Percentiles rank a stretch among this genome's conserved stretches.
These are phyloP conservation scores for Arthrobotrys sphaeroides DNA, from an alignment of 2,329 filamentous ascomycete species.

Conservation along the genomic window DNA sequence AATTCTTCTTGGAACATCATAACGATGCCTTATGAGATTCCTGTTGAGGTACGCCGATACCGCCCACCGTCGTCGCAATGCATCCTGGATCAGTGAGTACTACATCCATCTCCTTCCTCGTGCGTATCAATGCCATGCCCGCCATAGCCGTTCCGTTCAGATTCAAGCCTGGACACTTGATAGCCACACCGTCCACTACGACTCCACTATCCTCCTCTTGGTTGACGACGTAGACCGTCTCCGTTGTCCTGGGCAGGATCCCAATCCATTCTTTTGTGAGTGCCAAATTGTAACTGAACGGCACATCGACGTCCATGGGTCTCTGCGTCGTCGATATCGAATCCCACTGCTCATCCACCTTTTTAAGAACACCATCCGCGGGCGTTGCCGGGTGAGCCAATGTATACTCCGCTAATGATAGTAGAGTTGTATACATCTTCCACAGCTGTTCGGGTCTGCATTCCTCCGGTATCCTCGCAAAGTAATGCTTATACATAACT, in stretches of 20 bases:
- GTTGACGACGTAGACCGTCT: constrained; percentile 46
- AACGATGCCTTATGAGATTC: not conserved
- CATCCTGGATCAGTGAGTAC: constrained; percentile 3
- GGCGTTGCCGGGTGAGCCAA: constrained; percentile 17
- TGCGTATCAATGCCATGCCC: constrained; percentile 44
- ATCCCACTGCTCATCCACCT: constrained; percentile 18
- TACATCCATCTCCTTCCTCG: constrained; percentile 42
- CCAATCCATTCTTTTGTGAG: constrained; percentile 53
- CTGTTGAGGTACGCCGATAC: constrained; percentile 33
- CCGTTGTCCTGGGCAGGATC: constrained; percentile 50
- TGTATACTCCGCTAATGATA: constrained; percentile 38
- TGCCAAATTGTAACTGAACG: constrained; percentile 53
- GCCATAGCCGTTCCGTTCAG: constrained; percentile 47
- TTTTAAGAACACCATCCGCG: not conserved
- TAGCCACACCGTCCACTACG: constrained; percentile 25
- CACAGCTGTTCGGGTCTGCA: constrained; percentile 25
- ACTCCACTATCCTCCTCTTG: constrained; percentile 25
- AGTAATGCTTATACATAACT: constrained; percentile 54
- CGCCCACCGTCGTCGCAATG: constrained; percentile 22
- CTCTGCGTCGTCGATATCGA: not conserved
- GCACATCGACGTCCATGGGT: constrained; percentile 18
- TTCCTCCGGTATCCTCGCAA: constrained; percentile 3
- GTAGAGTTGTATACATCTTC: constrained; percentile 30
- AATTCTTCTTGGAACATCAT: not conserved
- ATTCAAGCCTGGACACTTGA: constrained; percentile 41